Base-by-base conservation (phyloP, 257 asterid genomes). In the Forsythia suspensa region DNA sequence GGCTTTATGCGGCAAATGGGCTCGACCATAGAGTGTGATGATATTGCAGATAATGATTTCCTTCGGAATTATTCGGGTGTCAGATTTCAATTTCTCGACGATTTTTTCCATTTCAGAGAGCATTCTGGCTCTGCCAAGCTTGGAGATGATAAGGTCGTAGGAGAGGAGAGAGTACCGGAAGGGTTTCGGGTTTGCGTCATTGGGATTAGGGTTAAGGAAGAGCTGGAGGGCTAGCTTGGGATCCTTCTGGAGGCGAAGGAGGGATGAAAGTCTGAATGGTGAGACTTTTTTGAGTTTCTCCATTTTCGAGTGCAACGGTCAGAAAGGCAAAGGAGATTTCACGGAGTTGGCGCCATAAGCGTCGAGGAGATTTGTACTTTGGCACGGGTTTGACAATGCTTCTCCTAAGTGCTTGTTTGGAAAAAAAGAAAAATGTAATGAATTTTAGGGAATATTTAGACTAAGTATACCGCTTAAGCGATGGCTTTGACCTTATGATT, bases 81-180 rank as follows among this genome's bases (percentile, higher is more conserved):
- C 95, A 0, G 63, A 68, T 24, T 77, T 89, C 77, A 94, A 71
- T 21, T 85, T 86, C 3, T 87, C 82, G 41, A 92, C 73, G 43
- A 94, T 44, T 36, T 1, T 74, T 82, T 94, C 96, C 96, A 94
- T 80, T 74, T 92, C 88, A 7, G 84, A 10, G 81, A 90, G 85
- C 96, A 94, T 85, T 77, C 86, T 91, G 77, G 93, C 98, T 71
- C 88, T 71, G 78, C 95, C 97, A 77, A 94, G 91, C 80, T 94
- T 92, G 85, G 90, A 79, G 84, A 94, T 88, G 86, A 92, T 90
- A 80, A 90, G 92, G 75, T 94, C 96, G 85, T 94, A 94, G 73
- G 94, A 90, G 66, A 85, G 89, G 76, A 77, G 86, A 65, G 93
- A 85, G 91, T 91, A 78, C 16, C 92, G 92, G 46, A 92, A 88